Evolutionary conservation across 2,329 filamentous ascomycete genomes (phyloP).

Genomic region (Aspergillus sp.): DNA sequence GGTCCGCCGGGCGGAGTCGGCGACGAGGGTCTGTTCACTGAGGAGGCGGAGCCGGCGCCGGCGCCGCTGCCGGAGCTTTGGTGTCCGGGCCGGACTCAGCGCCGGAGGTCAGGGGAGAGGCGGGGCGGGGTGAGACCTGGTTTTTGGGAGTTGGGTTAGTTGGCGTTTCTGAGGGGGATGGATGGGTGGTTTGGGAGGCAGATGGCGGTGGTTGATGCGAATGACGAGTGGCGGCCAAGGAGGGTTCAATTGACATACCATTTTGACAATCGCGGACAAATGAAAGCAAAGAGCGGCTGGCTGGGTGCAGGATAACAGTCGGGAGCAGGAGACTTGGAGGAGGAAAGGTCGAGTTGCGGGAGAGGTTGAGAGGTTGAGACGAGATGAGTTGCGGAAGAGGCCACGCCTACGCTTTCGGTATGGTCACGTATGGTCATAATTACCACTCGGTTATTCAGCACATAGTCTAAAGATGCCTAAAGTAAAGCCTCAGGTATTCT

Average conservation of each 20-base stretch:
- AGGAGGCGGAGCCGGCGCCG: slow-evolving; percentile 52
- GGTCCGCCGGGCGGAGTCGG: slow-evolving; percentile 86
- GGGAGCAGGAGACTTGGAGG: not conserved
- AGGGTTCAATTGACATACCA: slow-evolving; percentile 11
- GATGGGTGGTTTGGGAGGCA: slow-evolving; percentile 1
- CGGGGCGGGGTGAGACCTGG: slow-evolving; percentile 32
- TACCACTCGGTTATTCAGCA: too few species aligned
- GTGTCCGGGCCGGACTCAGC: slow-evolving; percentile 38
- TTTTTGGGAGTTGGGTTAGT: slow-evolving; percentile 1
- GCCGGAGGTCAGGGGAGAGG: slow-evolving; percentile 36
- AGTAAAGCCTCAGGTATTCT: too few species aligned
- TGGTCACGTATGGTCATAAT: not conserved
- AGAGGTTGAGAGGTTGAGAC: not conserved
- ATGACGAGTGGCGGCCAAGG: slow-evolving; percentile 4
- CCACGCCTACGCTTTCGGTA: not conserved
- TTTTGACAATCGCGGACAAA: slow-evolving; percentile 14
- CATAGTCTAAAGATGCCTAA: too few species aligned
- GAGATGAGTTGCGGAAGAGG: not conserved
- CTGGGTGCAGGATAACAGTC: slow-evolving; percentile 3
- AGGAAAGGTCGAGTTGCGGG: not conserved
- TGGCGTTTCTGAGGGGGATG: not conserved
- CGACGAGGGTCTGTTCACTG: slow-evolving; percentile 68
- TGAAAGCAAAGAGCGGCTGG: slow-evolving; percentile 8
- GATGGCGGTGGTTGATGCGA: slow-evolving; percentile 3
- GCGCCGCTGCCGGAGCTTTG: slow-evolving; percentile 33